Evolutionary conservation across 192 early-diverging fungal species (phyloP).

Genomic region (Chytriomyces sp.): DNA sequence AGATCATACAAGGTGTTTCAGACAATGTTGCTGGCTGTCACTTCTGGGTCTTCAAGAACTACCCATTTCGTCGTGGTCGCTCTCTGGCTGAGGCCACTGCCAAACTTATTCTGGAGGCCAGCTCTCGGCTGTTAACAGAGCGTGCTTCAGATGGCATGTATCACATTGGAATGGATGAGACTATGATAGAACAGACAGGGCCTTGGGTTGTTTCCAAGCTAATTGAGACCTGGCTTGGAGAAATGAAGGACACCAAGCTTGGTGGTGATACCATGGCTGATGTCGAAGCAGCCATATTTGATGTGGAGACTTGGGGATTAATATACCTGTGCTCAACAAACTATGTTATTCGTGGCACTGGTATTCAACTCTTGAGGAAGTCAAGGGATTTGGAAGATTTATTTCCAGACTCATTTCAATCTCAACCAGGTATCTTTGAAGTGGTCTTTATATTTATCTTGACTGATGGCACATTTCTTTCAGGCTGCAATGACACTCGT

Average conservation of each 20-base stretch:
- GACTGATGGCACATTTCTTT: not conserved
- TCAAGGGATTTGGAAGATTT: slow-evolving; percentile 53
- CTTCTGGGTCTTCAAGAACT: slow-evolving; percentile 24
- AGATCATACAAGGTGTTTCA: slow-evolving; percentile 38
- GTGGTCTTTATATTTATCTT: not conserved
- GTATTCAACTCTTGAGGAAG: slow-evolving; percentile 61
- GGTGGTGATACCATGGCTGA: slow-evolving; percentile 33
- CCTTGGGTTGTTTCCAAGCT: slow-evolving; percentile 20
- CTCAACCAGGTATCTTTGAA: not conserved
- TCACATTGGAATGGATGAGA: slow-evolving; percentile 15
- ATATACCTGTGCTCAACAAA: slow-evolving; percentile 67
- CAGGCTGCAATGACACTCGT: not conserved
- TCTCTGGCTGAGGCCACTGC: slow-evolving; percentile 27
- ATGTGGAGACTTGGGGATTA: slow-evolving; percentile 75
- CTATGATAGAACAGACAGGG: slow-evolving; percentile 19
- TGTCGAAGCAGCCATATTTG: slow-evolving; percentile 56
- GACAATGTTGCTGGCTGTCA: slow-evolving; percentile 17
- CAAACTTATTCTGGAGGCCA: slow-evolving; percentile 1
- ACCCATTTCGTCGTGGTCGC: slow-evolving; percentile 2
- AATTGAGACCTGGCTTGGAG: slow-evolving; percentile 40
- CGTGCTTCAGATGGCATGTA: slow-evolving; percentile 15
- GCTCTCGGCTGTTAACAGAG: not conserved
- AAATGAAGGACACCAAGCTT: slow-evolving; percentile 21
- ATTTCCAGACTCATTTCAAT: slow-evolving; percentile 1
- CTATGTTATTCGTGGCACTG: slow-evolving; percentile 59